Conservation (phyloP, 2,329 filamentous ascomycete species). For the Cladophialophora bantiana region DNA sequence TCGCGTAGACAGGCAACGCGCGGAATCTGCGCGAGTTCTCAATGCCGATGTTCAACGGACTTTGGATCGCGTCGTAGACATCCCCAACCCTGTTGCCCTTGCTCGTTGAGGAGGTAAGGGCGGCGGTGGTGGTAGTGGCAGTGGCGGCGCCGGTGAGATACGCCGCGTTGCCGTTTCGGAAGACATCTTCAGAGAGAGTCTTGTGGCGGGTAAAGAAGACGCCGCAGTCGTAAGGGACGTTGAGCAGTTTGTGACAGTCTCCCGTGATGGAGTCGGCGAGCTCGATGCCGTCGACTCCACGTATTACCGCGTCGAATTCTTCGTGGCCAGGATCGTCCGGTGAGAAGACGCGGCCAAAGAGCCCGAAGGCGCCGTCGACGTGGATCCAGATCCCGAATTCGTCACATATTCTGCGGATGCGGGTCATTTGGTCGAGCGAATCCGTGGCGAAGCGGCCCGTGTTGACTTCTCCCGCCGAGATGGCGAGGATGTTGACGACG, state of each 20-base stretch:
- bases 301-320: slow-evolving; percentile 63
- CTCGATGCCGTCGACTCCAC: slow-evolving; percentile 69
- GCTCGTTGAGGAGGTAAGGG: slow-evolving; percentile 32
- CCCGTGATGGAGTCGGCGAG: slow-evolving; percentile 86
- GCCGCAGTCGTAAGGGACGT: slow-evolving; percentile 92
- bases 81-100: slow-evolving; percentile 43
- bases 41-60: slow-evolving; percentile 83
- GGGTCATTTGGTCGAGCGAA: slow-evolving; percentile 60
- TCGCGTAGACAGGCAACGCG: slow-evolving; percentile 86
- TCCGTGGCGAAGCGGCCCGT: slow-evolving; percentile 78
- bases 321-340: slow-evolving; percentile 58
- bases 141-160: slow-evolving; percentile 56
- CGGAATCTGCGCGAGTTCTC: slow-evolving; percentile 93
- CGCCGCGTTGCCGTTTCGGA: slow-evolving; percentile 83
- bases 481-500: slow-evolving; percentile 74
- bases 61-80: slow-evolving; percentile 63
- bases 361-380: slow-evolving; percentile 87
- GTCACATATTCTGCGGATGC: slow-evolving; percentile 74
- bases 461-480: slow-evolving; percentile 92
- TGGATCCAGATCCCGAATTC: slow-evolving; percentile 83
- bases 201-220: slow-evolving; percentile 80
- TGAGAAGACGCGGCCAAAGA: slow-evolving; percentile 73
- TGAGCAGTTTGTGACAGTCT: slow-evolving; percentile 90
- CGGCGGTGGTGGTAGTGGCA: background rate
- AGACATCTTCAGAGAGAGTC: slow-evolving; percentile 66